Evolutionary conservation across 768 basidiomycete genomes (phyloP).

Genomic region (Psilocybe azurescens): DNA sequence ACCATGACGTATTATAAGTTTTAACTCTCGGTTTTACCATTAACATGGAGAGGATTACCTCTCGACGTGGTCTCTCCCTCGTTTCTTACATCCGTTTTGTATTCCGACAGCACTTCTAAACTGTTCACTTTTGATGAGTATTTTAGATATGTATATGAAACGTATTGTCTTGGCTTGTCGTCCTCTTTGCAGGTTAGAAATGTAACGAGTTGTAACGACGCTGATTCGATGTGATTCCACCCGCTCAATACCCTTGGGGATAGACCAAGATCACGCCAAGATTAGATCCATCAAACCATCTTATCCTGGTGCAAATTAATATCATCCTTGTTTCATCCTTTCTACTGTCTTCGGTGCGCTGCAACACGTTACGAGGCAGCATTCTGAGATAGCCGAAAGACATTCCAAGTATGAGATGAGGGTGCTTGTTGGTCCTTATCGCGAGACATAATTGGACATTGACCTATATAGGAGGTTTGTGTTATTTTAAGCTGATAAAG

Average conservation of each 20-base stretch:
- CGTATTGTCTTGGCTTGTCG: no score
- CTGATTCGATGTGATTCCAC: background rate
- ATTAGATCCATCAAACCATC: background rate
- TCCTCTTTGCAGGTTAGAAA: no score
- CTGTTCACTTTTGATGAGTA: no score
- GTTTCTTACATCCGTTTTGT: no score
- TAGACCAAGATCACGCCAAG: background rate
- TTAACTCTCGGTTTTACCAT: no score
- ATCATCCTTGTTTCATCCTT: background rate
- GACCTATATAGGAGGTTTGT: background rate
- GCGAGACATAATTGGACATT: background rate
- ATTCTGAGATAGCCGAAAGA: background rate
- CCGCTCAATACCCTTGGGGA: background rate
- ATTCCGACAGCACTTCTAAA: no score
- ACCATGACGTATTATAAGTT: background rate
- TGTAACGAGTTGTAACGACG: no score
- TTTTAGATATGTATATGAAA: no score
- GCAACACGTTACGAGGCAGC: background rate
- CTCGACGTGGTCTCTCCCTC: no score
- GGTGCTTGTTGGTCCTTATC: conserved; percentile 16
- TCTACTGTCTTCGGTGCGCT: background rate
- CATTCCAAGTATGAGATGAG: conserved; percentile 5
- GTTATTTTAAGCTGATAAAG: conserved; percentile 1
- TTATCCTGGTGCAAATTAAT: background rate
- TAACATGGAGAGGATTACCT: no score